These are phyloP conservation scores for Fusarium marasasianum DNA, from an alignment of 2,329 filamentous ascomycete species.

Conservation along the genomic window DNA sequence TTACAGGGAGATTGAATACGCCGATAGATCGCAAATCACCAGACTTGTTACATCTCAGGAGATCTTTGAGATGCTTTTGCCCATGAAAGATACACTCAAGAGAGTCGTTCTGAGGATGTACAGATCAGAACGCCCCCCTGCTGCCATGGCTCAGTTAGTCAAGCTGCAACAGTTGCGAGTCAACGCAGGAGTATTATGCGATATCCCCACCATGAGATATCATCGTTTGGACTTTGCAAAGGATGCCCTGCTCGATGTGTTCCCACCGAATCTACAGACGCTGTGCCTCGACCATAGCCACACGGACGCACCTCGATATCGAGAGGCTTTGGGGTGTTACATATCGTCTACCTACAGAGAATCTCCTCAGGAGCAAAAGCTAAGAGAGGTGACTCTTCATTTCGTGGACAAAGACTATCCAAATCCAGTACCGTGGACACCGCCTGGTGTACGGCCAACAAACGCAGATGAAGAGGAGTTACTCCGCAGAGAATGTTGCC, in stretches of 20 bases:
- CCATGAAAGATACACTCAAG: not conserved
- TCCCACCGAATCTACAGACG: not conserved
- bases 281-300: not conserved
- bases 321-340: not conserved
- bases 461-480: not conserved
- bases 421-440: not conserved
- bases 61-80: not conserved
- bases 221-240: not conserved
- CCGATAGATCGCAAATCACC: fast-evolving
- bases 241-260: not conserved
- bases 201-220: not conserved
- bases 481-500: not conserved
- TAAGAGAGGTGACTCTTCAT: not conserved
- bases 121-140: not conserved
- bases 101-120: not conserved
- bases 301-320: not conserved
- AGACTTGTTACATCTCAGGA: not conserved
- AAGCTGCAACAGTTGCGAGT: not conserved
- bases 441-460: not conserved
- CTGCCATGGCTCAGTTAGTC: not conserved
- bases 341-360: not conserved
- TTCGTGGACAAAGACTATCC: not conserved
- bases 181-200: not conserved
- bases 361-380: not conserved
- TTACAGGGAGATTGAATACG: not conserved